These are phyloP conservation scores for cucumber (Cucumis sativus) DNA, from an alignment of 306 rosid species.

Conservation along the genomic window Cucumber_9930_V3 NC_026661.2:3969501-3970000, in stretches of 20 bases:
- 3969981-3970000: background rate
- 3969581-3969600: background rate
- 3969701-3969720: constrained; percentile 9
- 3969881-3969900: background rate
- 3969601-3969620: background rate
- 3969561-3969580: background rate
- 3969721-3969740: constrained; percentile 38
- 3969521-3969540: background rate
- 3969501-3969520: background rate
- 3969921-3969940: background rate
- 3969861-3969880: constrained; percentile 57
- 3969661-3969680: background rate
- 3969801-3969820: constrained; percentile 73
- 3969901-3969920: background rate
- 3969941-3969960: background rate
- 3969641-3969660: background rate
- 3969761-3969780: constrained; percentile 99
- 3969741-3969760: constrained; percentile 98
- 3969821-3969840: constrained; percentile 86
- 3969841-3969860: constrained; percentile 94
- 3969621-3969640: background rate
- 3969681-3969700: background rate
- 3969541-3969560: background rate
- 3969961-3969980: background rate
- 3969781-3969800: constrained; percentile 89